Conservation (phyloP, 2,329 filamentous ascomycete genomes). For the Fusarium devonianum region DNA sequence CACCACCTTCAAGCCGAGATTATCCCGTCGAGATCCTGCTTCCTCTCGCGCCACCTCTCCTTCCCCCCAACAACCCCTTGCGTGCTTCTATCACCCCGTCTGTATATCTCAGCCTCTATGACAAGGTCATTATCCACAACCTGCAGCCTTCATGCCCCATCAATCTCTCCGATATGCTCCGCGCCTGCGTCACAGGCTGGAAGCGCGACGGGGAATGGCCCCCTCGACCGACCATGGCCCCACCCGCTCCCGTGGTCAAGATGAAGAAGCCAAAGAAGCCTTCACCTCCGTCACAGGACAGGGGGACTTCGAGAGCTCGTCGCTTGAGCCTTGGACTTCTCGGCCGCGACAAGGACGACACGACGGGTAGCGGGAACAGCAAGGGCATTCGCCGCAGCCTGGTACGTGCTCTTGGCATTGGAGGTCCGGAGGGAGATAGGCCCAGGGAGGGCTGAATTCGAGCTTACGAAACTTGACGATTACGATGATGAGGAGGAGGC, state of each 20-base stretch:
- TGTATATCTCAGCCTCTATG: slow-evolving; percentile 84
- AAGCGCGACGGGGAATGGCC: slow-evolving; percentile 95
- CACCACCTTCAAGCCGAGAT: slow-evolving; percentile 24
- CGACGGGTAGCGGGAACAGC: slow-evolving; percentile 36
- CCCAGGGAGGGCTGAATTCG: slow-evolving; percentile 15
- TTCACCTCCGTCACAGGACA: slow-evolving; percentile 19
- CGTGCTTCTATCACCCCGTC: slow-evolving; percentile 76
- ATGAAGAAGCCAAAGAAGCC: slow-evolving; percentile 50
- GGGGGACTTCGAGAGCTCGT: slow-evolving; percentile 43
- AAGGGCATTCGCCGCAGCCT: slow-evolving; percentile 56
- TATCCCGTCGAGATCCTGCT: slow-evolving; percentile 69
- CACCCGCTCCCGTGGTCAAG: slow-evolving; percentile 47
- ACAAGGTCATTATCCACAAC: slow-evolving; percentile 82
- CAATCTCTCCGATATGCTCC: slow-evolving; percentile 82
- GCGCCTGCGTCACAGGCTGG: slow-evolving; percentile 87
- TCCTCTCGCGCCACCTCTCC: slow-evolving; percentile 75
- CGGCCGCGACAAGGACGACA: slow-evolving; percentile 50
- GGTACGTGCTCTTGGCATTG: slow-evolving; percentile 55
- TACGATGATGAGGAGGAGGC: slow-evolving; percentile 22
- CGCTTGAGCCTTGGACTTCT: slow-evolving; percentile 59
- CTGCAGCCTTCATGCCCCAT: slow-evolving; percentile 87
- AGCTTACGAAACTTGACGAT: slow-evolving; percentile 29
- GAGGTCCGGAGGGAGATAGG: slow-evolving; percentile 36
- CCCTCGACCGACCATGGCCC: slow-evolving; percentile 57
- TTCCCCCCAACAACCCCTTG: slow-evolving; percentile 78